phyloP scores from a whole-genome alignment of 2,329 filamentous ascomycete genomes.

The Helminthosporium solani region DNA sequence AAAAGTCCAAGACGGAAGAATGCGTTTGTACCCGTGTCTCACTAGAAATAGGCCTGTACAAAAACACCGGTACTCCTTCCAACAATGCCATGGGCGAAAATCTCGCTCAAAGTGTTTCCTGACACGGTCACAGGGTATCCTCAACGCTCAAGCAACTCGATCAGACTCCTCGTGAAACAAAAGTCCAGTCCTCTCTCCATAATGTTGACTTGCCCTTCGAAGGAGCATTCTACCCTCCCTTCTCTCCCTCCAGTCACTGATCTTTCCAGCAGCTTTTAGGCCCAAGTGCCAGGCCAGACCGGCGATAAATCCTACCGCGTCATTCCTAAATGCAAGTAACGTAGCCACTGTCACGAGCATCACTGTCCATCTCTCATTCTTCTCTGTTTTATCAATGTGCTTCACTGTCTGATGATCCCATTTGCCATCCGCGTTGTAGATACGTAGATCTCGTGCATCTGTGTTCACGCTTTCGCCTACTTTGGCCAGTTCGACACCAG shows the following conservation, averaged over 20 bases:
- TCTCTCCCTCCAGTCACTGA: conserved; percentile 27
- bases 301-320: conserved; percentile 80
- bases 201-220: conserved; percentile 20
- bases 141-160: conserved; percentile 21
- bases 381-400: conserved; percentile 65
- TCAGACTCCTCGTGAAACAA: conserved; percentile 32
- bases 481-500: conserved; percentile 82
- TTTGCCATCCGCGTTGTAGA: conserved; percentile 34
- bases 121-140: too few species aligned
- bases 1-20: too few species aligned
- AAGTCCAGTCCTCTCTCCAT: conserved; percentile 24
- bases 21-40: too few species aligned
- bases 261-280: conserved; percentile 46
- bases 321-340: conserved; percentile 83
- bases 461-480: conserved; percentile 83
- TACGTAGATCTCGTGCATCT: conserved; percentile 60
- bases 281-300: conserved; percentile 78
- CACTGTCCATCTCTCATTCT: conserved; percentile 76
- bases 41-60: too few species aligned
- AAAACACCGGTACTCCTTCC: too few species aligned
- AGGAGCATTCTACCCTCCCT: conserved; percentile 23
- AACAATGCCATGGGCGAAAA: too few species aligned
- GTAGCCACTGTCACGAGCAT: conserved; percentile 87
- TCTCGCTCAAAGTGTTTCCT: too few species aligned
- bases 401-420: conserved; percentile 50